Evolutionary conservation across 352 stramenopile species (phyloP).

Genomic region (Pythium insidiosum): DNA sequence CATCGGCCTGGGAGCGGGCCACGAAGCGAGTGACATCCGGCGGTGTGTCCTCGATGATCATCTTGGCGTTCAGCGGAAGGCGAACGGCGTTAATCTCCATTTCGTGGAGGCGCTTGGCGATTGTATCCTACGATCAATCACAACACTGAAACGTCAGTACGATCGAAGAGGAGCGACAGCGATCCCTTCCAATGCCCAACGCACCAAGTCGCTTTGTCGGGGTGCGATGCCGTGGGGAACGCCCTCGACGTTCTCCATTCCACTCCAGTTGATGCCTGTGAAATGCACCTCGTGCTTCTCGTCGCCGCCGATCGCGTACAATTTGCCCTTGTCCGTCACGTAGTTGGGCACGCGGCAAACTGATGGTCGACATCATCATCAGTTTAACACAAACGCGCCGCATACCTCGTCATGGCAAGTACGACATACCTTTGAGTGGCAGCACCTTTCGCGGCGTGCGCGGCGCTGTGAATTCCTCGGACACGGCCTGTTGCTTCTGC

Average conservation of each 20-base stretch:
- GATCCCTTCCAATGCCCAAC: too few relatives aligned
- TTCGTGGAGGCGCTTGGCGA: slow-evolving; percentile 49
- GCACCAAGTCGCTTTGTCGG: slow-evolving; percentile 52
- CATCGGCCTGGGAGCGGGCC: slow-evolving; percentile 42
- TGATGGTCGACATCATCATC: slow-evolving; percentile 2
- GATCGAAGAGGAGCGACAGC: too few relatives aligned
- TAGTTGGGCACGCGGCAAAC: slow-evolving; percentile 73
- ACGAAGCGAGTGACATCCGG: slow-evolving; percentile 61
- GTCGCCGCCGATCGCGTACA: slow-evolving; percentile 53
- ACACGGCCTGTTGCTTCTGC: slow-evolving; percentile 57
- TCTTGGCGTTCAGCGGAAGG: slow-evolving; percentile 75
- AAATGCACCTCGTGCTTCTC: slow-evolving; percentile 59
- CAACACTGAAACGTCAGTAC: too few relatives aligned
- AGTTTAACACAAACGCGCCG: too few relatives aligned
- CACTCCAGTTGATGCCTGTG: slow-evolving; percentile 85
- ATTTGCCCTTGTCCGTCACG: slow-evolving; percentile 38
- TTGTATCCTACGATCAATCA: slow-evolving; percentile 30
- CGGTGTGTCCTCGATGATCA: slow-evolving; percentile 61
- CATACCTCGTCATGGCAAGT: too few relatives aligned
- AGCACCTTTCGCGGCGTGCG: slow-evolving; percentile 22
- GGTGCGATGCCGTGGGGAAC: slow-evolving; percentile 67
- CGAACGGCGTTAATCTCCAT: slow-evolving; percentile 74
- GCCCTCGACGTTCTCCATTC: slow-evolving; percentile 77
- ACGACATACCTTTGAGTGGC: slow-evolving; percentile 30
- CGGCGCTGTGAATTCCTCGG: slow-evolving; percentile 31